Percentiles rank a stretch among this genome's conserved stretches.
Evolutionary conservation across 257 asterid species (phyloP).

Genomic region (Eustoma russellianum): DNA sequence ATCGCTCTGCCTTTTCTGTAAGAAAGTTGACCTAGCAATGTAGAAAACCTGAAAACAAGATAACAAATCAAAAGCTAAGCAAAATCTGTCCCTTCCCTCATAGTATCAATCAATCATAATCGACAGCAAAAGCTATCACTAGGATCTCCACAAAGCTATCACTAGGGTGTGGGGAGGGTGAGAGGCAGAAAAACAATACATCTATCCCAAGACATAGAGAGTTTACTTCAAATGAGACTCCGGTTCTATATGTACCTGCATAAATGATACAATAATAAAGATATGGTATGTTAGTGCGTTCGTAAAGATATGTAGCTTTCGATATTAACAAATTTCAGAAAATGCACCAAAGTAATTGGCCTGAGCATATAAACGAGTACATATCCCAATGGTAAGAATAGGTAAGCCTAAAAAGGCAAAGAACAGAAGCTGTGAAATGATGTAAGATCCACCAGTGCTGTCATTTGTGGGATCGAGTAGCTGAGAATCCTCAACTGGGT

Average conservation of each 20-base stretch:
- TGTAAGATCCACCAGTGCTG: constrained; percentile 30
- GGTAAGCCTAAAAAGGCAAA: constrained; percentile 65
- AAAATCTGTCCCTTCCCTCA: neutral
- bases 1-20: constrained; percentile 75
- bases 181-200: too few relatives aligned
- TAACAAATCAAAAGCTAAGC: constrained; percentile 15
- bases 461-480: constrained; percentile 34
- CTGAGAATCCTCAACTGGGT: constrained; percentile 34
- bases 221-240: too few relatives aligned
- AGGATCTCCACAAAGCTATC: too few relatives aligned
- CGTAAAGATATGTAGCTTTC: too few relatives aligned
- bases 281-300: too few relatives aligned
- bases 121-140: too few relatives aligned
- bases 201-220: too few relatives aligned
- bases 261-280: too few relatives aligned
- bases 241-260: too few relatives aligned
- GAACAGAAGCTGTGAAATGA: constrained; percentile 46
- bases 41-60: constrained; percentile 52
- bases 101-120: too few relatives aligned
- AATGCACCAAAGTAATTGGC: neutral
- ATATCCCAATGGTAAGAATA: constrained; percentile 73
- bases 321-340: neutral
- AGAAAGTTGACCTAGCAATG: constrained; percentile 71
- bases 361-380: too few relatives aligned
- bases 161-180: too few relatives aligned